Evolutionary conservation across 2,329 filamentous ascomycete genomes (phyloP), one percentile per base, ranked within the genome.

Genomic region (Ophiostoma sp.): DNA sequence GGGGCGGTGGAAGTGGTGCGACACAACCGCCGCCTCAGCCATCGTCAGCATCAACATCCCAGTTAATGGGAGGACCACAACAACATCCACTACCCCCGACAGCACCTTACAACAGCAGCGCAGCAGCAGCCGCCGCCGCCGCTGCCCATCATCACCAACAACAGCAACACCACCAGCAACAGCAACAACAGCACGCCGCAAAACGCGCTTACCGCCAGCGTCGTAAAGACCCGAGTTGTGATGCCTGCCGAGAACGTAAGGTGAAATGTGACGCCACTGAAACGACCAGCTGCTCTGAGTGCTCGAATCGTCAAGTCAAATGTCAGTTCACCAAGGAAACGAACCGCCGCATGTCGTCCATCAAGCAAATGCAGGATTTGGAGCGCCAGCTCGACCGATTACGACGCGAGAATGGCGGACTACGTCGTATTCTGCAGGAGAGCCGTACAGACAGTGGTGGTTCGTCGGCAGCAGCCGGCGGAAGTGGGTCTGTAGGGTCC

Each of bases 281-380:
- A 81, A 97, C 93, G 22, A 91, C 93, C 12, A 97, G 95, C 82
- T 99, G 96, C 82, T 98, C 96, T 1, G 96, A 99, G 83, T 99
- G 96, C 83, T 96, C 94, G 4, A 98, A 95, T 81, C 91, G 96
- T 76, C 97, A 95, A 80, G 95, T 98, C 76, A 97, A 97, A 82
- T 99, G 96, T 80, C 95, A 98, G 80, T 99, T 99, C 81, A 99
- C 96, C 69, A 99, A 99, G 83, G 96, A 99, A 83, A 99, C 96
- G 15, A 99, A 99, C 81, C 89, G 96, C 74, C 90, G 96, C 75
- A 99, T 99, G 96, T 98, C 96, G 22, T 98, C 95, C 1, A 98
- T 98, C 84, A 99, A 98, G 88, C 96, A 98, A 85, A 93, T 98
- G 15, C 96, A 98, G 82, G 96, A 99, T 81, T 86, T 99, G 33